These are phyloP conservation scores for Lippia alba DNA, from an alignment of 305 asterid species.

Conservation along the genomic window DNA sequence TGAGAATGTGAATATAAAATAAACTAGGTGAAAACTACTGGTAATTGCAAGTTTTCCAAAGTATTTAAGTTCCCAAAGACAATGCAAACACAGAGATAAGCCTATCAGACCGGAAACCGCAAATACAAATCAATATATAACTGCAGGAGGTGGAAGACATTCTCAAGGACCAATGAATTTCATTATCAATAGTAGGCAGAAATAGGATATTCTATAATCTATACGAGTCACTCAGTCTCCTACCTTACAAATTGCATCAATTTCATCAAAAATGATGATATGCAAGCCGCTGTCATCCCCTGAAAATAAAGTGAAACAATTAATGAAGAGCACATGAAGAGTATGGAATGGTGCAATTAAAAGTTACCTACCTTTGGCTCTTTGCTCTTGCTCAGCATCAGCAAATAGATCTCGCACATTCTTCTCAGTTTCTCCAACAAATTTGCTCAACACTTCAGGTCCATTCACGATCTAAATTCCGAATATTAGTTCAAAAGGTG, in stretches of 20 bases:
- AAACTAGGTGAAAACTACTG: not conserved
- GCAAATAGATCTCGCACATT: conserved; percentile 98
- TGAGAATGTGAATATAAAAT: conserved; percentile 3
- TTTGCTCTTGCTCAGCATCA: conserved; percentile 98
- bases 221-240: conserved; percentile 25
- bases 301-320: conserved; percentile 48
- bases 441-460: conserved; percentile 97
- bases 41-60: conserved; percentile 14
- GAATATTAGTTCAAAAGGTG: conserved; percentile 31
- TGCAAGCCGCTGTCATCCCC: conserved; percentile 99
- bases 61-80: conserved; percentile 15
- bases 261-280: conserved; percentile 97
- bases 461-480: conserved; percentile 91
- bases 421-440: conserved; percentile 99
- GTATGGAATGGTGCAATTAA: conserved; percentile 25
- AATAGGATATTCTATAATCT: conserved; percentile 9
- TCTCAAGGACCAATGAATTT: conserved; percentile 14
- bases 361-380: conserved; percentile 69
- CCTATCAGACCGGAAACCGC: conserved; percentile 6
- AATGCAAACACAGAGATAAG: conserved; percentile 21
- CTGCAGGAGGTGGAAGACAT: conserved; percentile 18
- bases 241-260: conserved; percentile 99
- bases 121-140: not conserved
- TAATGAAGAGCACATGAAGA: conserved; percentile 31
- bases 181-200: conserved; percentile 27